These are phyloP conservation scores for Elaeis guineensis DNA, from an alignment of 176 grass and related monocot species.

Conservation along the genomic window DNA sequence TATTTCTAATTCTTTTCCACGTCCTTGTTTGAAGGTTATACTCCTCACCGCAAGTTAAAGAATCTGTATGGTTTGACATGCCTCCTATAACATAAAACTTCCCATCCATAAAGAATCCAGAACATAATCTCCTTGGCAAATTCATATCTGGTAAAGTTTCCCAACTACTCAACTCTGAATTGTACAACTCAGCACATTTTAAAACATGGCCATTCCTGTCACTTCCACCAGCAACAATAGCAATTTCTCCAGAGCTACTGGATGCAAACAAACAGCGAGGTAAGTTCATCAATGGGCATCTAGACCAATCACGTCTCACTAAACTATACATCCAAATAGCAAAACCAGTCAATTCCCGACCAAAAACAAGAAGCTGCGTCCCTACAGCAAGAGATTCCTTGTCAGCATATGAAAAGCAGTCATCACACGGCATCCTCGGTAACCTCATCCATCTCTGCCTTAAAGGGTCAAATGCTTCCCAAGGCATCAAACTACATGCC, in stretches of 20 bases:
- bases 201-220: constrained; percentile 51
- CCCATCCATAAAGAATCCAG: constrained; percentile 92
- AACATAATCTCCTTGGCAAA: constrained; percentile 55
- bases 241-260: constrained; percentile 58
- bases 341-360: constrained; percentile 63
- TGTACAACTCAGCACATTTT: constrained; percentile 71
- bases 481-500: constrained; percentile 76
- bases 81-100: constrained; percentile 94
- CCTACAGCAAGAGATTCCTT: constrained; percentile 90
- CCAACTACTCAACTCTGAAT: constrained; percentile 64
- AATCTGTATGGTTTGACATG: constrained; percentile 46
- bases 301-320: constrained; percentile 49
- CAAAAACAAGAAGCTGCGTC: constrained; percentile 84
- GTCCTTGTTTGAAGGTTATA: constrained; percentile 62
- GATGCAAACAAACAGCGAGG: constrained; percentile 76
- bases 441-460: constrained; percentile 76
- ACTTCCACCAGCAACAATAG: constrained; percentile 79
- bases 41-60: constrained; percentile 84
- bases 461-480: constrained; percentile 78
- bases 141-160: constrained; percentile 75
- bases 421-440: constrained; percentile 76
- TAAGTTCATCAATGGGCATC: constrained; percentile 64
- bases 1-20: constrained; percentile 71
- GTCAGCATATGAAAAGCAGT: constrained; percentile 82
- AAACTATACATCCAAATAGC: constrained; percentile 91